Base-by-base conservation (phyloP, 2,329 filamentous ascomycete genomes). In the Fusarium falciforme region DNA sequence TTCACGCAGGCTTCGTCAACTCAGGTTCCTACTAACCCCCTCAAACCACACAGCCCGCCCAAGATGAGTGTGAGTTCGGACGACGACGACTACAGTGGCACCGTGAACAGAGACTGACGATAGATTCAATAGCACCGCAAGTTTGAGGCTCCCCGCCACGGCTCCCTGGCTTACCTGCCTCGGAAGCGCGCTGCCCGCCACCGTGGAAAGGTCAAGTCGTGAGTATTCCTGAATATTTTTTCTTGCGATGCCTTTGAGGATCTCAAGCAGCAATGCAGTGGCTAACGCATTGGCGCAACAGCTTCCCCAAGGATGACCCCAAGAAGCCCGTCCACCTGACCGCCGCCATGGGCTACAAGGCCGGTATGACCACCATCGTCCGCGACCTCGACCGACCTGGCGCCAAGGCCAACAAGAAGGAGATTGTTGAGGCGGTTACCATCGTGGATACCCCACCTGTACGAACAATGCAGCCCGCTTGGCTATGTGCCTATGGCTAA, bases 301-400 rank as follows among this genome's bases (percentile, higher is more conserved):
- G 94, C 88, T 99, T 99, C 93, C 96, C 96, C 85, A 98, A 98
- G 93, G 96, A 99, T 94, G 95, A 99, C 91, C 90, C 95, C 84
- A 98, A 98, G 94, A 97, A 98, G 93, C 94, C 95, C 83, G 94
- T 98, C 87, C 96, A 99, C 91, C 92, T 99, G 83, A 99, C 96
- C 77, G 96, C 96, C 84, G 89, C 94, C 84, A 95, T 98, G 93
- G 96, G 96, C 86, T 99, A 99, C 93, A 99, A 99, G 94, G 96
- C 96, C 85, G 96, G 96, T 87, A 99, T 99, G 96, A 98, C 95
- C 87, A 99, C 96, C 83, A 96, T 98, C 87, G 96, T 99, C 86
- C 96, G 96, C 88, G 96, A 98, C 88, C 92, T 98, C 87, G 96
- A 99, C 92, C 94, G 96, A 88, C 96, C 96, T 79, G 96, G 96